A percentile compares a stretch with the other conserved stretches of the same genome.
Conservation (phyloP, 139 green algal genomes). For the Chlorella sorokiniana region DNA sequence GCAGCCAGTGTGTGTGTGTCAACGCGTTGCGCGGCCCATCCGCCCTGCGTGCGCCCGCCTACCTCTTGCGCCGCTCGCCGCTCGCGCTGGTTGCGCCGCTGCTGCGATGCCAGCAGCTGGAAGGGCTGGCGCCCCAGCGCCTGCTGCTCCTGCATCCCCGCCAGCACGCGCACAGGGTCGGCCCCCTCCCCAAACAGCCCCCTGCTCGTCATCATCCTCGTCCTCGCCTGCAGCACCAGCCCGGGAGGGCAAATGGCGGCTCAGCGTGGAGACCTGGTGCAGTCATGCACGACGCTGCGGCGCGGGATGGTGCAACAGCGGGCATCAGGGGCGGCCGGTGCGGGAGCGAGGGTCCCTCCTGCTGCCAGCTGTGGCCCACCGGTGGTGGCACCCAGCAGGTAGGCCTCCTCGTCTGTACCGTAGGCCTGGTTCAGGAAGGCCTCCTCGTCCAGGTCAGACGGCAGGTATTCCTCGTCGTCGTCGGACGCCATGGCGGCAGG, state of each 20-base stretch:
- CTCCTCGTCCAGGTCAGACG: constrained; percentile 22
- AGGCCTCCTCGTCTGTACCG: constrained; percentile 27
- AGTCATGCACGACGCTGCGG: no score
- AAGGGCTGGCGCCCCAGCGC: constrained; percentile 44
- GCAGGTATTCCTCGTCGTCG: constrained; percentile 19
- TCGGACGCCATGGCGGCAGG: constrained; percentile 4
- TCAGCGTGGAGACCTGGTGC: no score
- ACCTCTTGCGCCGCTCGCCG: neutral
- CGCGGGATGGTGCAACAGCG: no score
- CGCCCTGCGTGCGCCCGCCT: neutral
- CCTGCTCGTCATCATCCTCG: constrained; percentile 17
- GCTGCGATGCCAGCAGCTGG: constrained; percentile 44
- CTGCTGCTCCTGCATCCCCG: constrained; percentile 47
- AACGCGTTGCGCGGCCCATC: neutral
- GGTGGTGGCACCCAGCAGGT: constrained; percentile 19
- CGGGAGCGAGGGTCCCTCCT: no score
- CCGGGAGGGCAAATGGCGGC: neutral
- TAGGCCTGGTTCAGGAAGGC: constrained; percentile 23
- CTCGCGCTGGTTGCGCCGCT: constrained; percentile 4
- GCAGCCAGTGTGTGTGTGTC: neutral
- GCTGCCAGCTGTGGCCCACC: neutral
- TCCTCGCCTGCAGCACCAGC: neutral
- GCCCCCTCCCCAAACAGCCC: constrained; percentile 15
- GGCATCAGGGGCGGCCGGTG: neutral
- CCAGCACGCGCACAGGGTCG: constrained; percentile 55